These are phyloP conservation scores for Suillus spraguei DNA, from an alignment of 768 basidiomycete genomes.

Conservation along the genomic window DNA sequence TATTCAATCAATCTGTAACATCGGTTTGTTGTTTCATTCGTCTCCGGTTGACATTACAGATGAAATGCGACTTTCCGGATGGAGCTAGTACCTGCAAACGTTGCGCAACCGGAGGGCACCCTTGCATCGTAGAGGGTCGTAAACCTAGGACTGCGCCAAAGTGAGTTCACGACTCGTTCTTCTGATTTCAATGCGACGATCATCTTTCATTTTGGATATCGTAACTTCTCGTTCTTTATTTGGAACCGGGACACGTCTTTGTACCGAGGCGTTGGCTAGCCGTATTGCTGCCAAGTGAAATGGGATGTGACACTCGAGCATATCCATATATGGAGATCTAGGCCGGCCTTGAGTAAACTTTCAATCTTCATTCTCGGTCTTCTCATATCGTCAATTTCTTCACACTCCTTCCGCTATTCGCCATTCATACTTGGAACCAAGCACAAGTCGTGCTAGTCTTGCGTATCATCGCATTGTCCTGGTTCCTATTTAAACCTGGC, in stretches of 20 bases:
- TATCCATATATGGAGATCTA: slow-evolving; percentile 14
- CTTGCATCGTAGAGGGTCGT: slow-evolving; percentile 83
- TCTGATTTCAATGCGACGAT: slow-evolving; percentile 2
- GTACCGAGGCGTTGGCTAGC: slow-evolving; percentile 22
- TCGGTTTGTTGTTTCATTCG: slow-evolving; percentile 18
- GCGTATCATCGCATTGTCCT: background rate
- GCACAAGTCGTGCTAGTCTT: slow-evolving; percentile 1
- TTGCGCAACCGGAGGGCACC: slow-evolving; percentile 71
- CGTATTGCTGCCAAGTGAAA: slow-evolving; percentile 14
- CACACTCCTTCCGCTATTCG: background rate
- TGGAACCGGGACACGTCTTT: slow-evolving; percentile 23
- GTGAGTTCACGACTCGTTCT: slow-evolving; percentile 50
- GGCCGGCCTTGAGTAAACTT: slow-evolving; percentile 7
- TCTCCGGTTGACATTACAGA: slow-evolving; percentile 44
- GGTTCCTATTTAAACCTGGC: slow-evolving; percentile 2
- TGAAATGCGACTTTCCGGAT: slow-evolving; percentile 84
- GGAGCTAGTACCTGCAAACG: slow-evolving; percentile 77
- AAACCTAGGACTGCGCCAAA: slow-evolving; percentile 80
- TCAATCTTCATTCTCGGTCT: slow-evolving; percentile 1
- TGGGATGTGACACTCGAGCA: slow-evolving; percentile 17
- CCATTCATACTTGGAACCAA: background rate
- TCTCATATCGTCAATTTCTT: background rate
- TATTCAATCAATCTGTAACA: slow-evolving; percentile 11
- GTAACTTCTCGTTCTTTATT: slow-evolving; percentile 20
- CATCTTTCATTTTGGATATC: slow-evolving; percentile 22